Evolutionary conservation across 2,329 filamentous ascomycete genomes (phyloP), one percentile per base, ranked within the genome.

Genomic region (Fusarium abutilonis): DNA sequence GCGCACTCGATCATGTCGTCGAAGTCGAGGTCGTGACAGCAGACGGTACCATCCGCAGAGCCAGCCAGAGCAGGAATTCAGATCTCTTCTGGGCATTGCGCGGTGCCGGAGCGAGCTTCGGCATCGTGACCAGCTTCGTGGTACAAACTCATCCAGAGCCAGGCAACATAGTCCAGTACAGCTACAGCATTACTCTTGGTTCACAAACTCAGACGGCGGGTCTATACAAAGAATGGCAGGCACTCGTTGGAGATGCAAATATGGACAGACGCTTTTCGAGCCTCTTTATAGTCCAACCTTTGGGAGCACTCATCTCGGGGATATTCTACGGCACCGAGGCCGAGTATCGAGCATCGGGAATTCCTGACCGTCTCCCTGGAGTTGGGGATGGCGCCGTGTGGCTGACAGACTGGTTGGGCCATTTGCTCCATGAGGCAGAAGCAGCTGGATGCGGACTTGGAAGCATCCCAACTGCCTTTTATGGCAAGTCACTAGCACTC

Each of bases 391-490:
- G 77, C 4, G 77, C 81, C 9, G 67, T 85, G 6, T 78, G 82
- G n/a, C 64, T 86, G 19, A 80, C 82, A 36, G 84, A 89, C 74
- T 91, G 87, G 86, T 75, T 90, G 17, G 86, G 79, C 7, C 78
- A 86, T 42, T 76, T 89, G 6, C 78, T 80, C 0, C 78, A 83
- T 39, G 78, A 82, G 56, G 83, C 81, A 11, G 79, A 86, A 58
- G 76, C 79, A 34, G 78, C 78, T 11, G 80, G 74, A 0, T 74
- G 86, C 4, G 77, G 77, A 70, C 72, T 83, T 61, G 78, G 77
- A 72, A 79, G 81, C 11, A 54, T 82, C 1, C 77, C 81, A 2
- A 75, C 75, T 0, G 75, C 81, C 0, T 89, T 89, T 64, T 84
- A 84, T 55, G 78, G 81, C 63, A 87, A 86, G 67, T 86, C 83